Evolutionary conservation across 805 yeast genomes (phyloP).

Genomic region (Groenewaldozyma salmanticensis): DNA sequence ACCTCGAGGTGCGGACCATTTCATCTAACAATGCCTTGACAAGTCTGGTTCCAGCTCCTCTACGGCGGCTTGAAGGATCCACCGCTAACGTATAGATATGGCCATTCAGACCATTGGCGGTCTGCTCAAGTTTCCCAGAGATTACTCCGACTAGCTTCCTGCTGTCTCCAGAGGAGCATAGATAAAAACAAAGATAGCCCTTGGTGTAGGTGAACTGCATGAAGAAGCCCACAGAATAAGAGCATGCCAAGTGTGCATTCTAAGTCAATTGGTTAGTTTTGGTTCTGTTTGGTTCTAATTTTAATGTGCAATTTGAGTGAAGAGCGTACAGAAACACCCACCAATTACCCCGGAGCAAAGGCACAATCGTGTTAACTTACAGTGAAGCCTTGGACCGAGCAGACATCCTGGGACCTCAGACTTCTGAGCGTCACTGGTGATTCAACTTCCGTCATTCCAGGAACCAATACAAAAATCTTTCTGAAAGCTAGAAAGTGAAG

Average conservation of each 20-base stretch:
- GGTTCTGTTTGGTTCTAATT: not conserved
- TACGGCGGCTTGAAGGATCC: conserved; percentile 13
- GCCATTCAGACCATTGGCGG: conserved; percentile 7
- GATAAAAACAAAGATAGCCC: conserved; percentile 9
- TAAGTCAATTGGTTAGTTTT: conserved; percentile 1
- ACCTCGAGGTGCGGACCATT: conserved; percentile 6
- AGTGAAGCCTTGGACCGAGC: not conserved
- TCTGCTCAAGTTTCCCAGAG: conserved; percentile 11
- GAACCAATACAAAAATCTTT: no score
- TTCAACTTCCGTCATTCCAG: no score
- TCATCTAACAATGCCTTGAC: conserved; percentile 8
- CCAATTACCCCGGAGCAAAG: no score
- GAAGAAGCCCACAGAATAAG: conserved; percentile 14
- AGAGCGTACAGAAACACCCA: not conserved
- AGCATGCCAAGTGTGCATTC: conserved; percentile 8
- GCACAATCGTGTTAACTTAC: not conserved
- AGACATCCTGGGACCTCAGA: not conserved
- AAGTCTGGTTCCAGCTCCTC: conserved; percentile 13
- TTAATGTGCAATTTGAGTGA: not conserved
- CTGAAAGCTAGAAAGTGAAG: no score
- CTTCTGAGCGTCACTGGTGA: no score
- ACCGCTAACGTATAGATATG: conserved; percentile 17
- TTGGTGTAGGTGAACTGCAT: conserved; percentile 14
- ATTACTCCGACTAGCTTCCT: conserved; percentile 10
- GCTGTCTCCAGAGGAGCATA: conserved; percentile 1